Conservation (phyloP, 331 rosid species). For the Malus hybrid region DNA sequence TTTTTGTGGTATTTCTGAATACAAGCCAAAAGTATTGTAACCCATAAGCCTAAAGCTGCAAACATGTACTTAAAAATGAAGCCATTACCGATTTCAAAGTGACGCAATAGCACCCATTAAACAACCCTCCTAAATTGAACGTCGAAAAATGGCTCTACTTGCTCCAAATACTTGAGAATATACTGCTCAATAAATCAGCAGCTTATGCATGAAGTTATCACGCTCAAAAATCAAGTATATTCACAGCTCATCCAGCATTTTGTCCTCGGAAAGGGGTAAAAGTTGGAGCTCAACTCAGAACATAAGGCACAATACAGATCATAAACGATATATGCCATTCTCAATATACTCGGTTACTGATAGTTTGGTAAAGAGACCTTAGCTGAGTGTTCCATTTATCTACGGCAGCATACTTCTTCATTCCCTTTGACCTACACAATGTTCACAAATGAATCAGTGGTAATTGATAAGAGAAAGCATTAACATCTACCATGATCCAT, state of each 20-base stretch:
- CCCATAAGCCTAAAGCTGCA: too few relatives aligned
- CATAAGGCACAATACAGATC: constrained; percentile 3
- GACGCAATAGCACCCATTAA: background rate
- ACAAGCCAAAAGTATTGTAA: too few relatives aligned
- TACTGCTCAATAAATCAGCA: background rate
- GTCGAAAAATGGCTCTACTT: background rate
- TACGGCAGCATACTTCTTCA: constrained; percentile 88
- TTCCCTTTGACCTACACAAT: constrained; percentile 82
- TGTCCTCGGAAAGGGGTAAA: background rate
- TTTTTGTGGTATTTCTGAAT: too few relatives aligned
- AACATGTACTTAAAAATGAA: background rate
- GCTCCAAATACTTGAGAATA: background rate
- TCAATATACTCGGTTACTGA: constrained; percentile 71
- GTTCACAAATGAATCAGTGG: background rate
- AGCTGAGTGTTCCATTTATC: constrained; percentile 97
- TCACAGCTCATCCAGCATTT: constrained; percentile 6
- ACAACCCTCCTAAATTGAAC: background rate
- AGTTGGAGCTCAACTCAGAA: background rate
- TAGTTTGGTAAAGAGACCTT: constrained; percentile 67
- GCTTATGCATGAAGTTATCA: background rate
- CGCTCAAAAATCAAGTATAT: background rate
- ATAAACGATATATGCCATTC: background rate
- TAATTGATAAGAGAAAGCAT: background rate
- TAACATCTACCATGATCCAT: background rate
- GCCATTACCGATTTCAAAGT: background rate